These are phyloP conservation scores for Zymoseptoria crescenta DNA, from an alignment of 2,329 filamentous ascomycete genomes.

Conservation along the genomic window DNA sequence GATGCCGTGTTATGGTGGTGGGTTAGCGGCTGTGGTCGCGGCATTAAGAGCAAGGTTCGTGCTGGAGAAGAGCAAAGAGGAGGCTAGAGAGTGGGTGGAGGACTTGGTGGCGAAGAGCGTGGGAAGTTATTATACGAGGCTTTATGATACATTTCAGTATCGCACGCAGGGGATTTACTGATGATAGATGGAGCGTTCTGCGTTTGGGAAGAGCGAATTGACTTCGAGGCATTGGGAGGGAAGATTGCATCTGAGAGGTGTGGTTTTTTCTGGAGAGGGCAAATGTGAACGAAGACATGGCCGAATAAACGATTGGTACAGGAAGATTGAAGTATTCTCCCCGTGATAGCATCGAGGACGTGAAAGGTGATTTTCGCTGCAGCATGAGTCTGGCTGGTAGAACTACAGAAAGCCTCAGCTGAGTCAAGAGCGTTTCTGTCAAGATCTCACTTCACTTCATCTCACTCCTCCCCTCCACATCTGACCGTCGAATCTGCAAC, in stretches of 20 bases:
- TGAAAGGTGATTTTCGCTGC: neutral
- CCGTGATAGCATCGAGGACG: neutral
- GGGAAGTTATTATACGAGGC: constrained; percentile 78
- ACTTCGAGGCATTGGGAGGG: neutral
- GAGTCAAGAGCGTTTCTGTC: neutral
- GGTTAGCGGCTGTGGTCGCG: constrained; percentile 61
- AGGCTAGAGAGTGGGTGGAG: constrained; percentile 74
- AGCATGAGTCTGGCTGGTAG: neutral
- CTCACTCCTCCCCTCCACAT: too few relatives aligned
- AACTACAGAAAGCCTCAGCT: neutral
- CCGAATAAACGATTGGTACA: neutral
- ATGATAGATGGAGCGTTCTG: constrained; percentile 7
- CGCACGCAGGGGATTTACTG: constrained; percentile 82
- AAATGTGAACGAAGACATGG: neutral
- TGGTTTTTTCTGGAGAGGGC: neutral
- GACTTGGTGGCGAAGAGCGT: constrained; percentile 73
- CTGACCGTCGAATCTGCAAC: neutral
- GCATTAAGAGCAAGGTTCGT: constrained; percentile 69
- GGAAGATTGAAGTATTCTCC: neutral
- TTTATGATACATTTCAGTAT: constrained; percentile 72
- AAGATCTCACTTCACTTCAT: neutral
- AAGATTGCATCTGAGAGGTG: neutral
- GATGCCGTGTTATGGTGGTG: constrained; percentile 76
- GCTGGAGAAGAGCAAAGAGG: constrained; percentile 72
- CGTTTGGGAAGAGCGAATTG: neutral